A percentile compares a stretch with the other conserved stretches of the same genome.
Conservation (phyloP, 1,139 yeast genomes). For the Meyerozyma guilliermondii region DNA sequence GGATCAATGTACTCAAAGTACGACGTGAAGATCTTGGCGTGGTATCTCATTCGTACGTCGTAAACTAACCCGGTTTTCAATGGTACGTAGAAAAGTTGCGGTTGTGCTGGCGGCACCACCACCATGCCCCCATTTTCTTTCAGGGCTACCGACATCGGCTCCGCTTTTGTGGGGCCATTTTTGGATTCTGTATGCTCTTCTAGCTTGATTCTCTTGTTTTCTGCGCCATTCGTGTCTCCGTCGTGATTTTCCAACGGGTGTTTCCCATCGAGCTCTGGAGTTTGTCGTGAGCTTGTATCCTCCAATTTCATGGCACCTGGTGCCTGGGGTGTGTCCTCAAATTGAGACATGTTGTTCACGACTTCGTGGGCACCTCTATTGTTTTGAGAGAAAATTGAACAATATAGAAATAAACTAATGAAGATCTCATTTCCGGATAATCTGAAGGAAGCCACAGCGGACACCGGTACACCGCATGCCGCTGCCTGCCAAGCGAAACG, state of each 20-base stretch:
- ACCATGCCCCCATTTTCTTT: slow-evolving; percentile 17
- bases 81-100: slow-evolving; percentile 60
- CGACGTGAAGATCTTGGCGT: slow-evolving; percentile 88
- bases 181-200: not conserved
- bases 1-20: slow-evolving; percentile 95
- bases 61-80: slow-evolving; percentile 91
- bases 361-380: not conserved
- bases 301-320: not conserved
- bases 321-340: not conserved
- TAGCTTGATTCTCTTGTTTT: not conserved
- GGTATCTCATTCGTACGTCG: slow-evolving; percentile 96
- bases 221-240: not conserved
- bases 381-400: not conserved
- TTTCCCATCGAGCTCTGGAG: not conserved
- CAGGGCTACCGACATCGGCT: not conserved
- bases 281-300: not conserved
- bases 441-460: slow-evolving; percentile 1
- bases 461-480: not conserved
- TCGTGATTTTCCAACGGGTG: not conserved
- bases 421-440: not conserved
- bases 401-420: not conserved
- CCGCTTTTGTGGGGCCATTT: not conserved
- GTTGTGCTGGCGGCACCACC: slow-evolving; percentile 51
- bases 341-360: not conserved
- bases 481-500: not conserved